Percentiles rank a stretch among this genome's conserved stretches.
Conservation (phyloP, 352 stramenopile species). For the Phytophthora aleatoria region DNA sequence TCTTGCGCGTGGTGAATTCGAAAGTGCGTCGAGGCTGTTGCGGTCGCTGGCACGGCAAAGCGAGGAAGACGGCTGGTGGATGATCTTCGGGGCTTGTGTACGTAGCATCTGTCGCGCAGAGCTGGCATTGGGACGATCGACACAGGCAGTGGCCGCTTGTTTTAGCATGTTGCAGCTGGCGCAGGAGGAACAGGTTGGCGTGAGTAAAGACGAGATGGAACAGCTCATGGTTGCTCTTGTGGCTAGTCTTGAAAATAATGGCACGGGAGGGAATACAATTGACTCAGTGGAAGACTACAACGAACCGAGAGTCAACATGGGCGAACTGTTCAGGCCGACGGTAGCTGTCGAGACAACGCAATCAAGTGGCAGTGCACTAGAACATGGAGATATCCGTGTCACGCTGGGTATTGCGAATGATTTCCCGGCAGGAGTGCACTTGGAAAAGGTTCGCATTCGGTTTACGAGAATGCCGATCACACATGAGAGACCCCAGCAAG, state of each 20-base stretch:
- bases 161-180: slow-evolving; percentile 68
- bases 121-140: slow-evolving; percentile 53
- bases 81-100: slow-evolving; percentile 56
- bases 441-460: slow-evolving; percentile 57
- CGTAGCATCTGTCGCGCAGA: slow-evolving; percentile 63
- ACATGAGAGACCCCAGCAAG: neutral
- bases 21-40: slow-evolving; percentile 69
- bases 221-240: slow-evolving; percentile 56
- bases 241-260: slow-evolving; percentile 35
- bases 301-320: slow-evolving; percentile 49
- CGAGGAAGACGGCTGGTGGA: slow-evolving; percentile 81
- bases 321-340: slow-evolving; percentile 53
- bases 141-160: slow-evolving; percentile 59
- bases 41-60: slow-evolving; percentile 71
- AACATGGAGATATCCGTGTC: slow-evolving; percentile 65
- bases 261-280: neutral
- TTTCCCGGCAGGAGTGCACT: slow-evolving; percentile 59
- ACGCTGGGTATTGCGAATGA: slow-evolving; percentile 59
- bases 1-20: slow-evolving; percentile 54
- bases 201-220: slow-evolving; percentile 55
- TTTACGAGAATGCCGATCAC: slow-evolving; percentile 28
- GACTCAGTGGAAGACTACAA: slow-evolving; percentile 1
- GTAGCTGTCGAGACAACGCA: slow-evolving; percentile 66
- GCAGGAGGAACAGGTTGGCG: slow-evolving; percentile 48
- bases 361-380: slow-evolving; percentile 39